Evolutionary conservation across 129 eudicot genomes (phyloP).

Genomic region (Centaurea solstitialis): DNA sequence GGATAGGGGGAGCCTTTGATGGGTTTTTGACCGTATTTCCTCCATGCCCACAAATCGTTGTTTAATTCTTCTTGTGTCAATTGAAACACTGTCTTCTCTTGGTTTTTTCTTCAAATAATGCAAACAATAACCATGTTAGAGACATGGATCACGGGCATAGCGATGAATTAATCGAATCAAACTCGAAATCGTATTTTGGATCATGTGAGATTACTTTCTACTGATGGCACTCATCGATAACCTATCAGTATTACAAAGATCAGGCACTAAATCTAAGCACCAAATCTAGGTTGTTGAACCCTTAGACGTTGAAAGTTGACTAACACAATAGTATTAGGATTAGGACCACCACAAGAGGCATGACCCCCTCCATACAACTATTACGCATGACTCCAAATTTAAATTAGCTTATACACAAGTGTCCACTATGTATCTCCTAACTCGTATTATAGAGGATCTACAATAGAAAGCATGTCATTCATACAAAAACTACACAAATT

Average conservation of each 20-base stretch:
- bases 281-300: neutral
- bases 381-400: neutral
- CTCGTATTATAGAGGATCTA: too few species aligned
- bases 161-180: neutral
- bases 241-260: neutral
- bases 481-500: too few species aligned
- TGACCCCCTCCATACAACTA: neutral
- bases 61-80: conserved; percentile 70
- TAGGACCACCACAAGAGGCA: neutral
- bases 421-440: neutral
- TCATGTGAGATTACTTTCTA: neutral
- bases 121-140: neutral
- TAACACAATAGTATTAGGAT: neutral
- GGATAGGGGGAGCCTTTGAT: conserved; percentile 87
- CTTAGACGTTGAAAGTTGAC: neutral
- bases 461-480: too few species aligned
- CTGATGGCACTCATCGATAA: neutral
- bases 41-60: conserved; percentile 80
- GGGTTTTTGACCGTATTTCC: conserved; percentile 82
- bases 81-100: conserved; percentile 56
- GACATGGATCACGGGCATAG: neutral
- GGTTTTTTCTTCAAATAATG: conserved; percentile 46
- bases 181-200: neutral
- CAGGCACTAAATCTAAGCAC: neutral
- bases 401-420: neutral